A percentile compares a stretch with the other conserved stretches of the same genome.
Evolutionary conservation across 768 basidiomycete genomes (phyloP).

Genomic region (Leccinellum luteum): DNA sequence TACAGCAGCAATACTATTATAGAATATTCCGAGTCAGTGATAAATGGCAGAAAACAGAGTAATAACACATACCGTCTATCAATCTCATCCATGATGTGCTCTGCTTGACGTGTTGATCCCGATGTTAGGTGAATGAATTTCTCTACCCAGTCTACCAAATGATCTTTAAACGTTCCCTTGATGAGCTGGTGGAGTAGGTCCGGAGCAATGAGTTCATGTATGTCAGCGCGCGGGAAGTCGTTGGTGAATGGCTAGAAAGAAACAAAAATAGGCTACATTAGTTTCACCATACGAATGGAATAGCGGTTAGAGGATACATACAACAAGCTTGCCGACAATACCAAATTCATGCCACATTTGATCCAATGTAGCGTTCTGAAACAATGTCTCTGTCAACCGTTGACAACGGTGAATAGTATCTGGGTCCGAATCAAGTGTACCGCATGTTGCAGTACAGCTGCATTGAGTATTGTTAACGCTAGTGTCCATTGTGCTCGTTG

Average conservation of each 20-base stretch:
- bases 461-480: too few species aligned
- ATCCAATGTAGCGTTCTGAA: background rate
- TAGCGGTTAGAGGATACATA: slow-evolving; percentile 8
- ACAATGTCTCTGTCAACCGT: background rate
- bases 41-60: background rate
- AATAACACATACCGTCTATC: slow-evolving; percentile 22
- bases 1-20: slow-evolving; percentile 26
- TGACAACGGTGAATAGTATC: background rate
- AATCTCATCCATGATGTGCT: slow-evolving; percentile 30
- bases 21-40: background rate
- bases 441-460: background rate
- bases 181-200: slow-evolving; percentile 7
- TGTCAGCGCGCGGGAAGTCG: slow-evolving; percentile 34
- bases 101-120: background rate
- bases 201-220: slow-evolving; percentile 21
- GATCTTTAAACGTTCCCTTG: slow-evolving; percentile 6
- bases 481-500: too few species aligned
- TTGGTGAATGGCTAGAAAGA: slow-evolving; percentile 31
- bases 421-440: background rate
- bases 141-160: slow-evolving; percentile 5
- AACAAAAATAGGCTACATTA: background rate
- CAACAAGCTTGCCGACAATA: slow-evolving; percentile 22
- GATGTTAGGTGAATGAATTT: background rate
- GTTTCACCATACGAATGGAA: background rate
- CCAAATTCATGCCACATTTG: slow-evolving; percentile 30